Base-by-base conservation (phyloP, 2,329 filamentous ascomycete genomes). In the Didymella arachidicola region DNA sequence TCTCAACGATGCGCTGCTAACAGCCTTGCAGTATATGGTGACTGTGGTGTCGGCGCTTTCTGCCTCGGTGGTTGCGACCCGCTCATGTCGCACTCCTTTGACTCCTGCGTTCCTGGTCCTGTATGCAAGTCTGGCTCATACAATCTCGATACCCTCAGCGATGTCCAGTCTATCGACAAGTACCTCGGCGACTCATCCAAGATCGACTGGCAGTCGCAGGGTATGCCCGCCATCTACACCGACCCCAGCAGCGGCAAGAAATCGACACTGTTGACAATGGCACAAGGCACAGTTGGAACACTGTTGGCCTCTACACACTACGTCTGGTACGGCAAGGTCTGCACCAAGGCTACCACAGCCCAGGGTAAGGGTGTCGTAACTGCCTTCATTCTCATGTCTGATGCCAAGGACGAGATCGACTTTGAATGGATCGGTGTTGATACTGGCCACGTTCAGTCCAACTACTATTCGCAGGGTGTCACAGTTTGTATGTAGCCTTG, bases 381-480 rank as follows among this genome's bases (percentile, higher is more conserved):
- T 2, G 94, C 93, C 29, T 99, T 99, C 76, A 99, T 99, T 76
- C 83, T 98, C 73, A 87, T 97, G 78, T 93, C 91, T 34, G 94
- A 98, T 72, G 90, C 96, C 72, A 96, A 97, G 84, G 95, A 99
- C 73, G 95, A 99, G 79, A 97, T 99, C 71, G 95, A 99, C 80
- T 98, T 92, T 76, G 95, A 99, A 78, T 98, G 90, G 76, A 86
- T 99, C 53, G 95, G 95, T 65, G 85, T 85, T 43, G 91, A 97
- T 72, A 82, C 96, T 62, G 73, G 82, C 45, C 86, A 84, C 62
- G 91, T 90, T 18, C 93, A 99, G 82, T 95, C 93, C 75, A 99
- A 99, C 82, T 99, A 88, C 83, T 99, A 97, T 80, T 97, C 90
- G 81, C 93, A 97, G 80, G 95, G 95, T 73, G 89, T 97, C 63